A percentile compares a stretch with the other conserved stretches of the same genome.
phyloP scores from a whole-genome alignment of 2,329 filamentous ascomycete genomes.

The Colletotrichum destructivum region DNA sequence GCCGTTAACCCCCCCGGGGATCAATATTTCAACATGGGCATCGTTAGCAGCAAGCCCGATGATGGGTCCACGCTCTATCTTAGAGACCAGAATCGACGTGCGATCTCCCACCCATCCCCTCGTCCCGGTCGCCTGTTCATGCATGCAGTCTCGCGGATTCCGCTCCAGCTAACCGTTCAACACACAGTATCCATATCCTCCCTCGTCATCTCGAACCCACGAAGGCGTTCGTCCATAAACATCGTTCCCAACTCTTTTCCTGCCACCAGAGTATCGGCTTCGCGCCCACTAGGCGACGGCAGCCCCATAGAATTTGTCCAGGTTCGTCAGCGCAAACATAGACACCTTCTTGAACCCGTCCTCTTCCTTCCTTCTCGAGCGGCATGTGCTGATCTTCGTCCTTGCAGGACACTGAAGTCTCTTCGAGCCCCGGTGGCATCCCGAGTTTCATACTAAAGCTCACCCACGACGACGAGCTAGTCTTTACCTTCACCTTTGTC shows the following conservation, averaged over 20 bases:
- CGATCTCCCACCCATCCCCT: conserved; percentile 53
- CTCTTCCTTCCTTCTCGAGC: neutral
- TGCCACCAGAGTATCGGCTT: conserved; percentile 81
- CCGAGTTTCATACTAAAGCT: conserved; percentile 90
- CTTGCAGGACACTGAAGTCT: conserved; percentile 81
- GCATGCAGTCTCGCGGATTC: conserved; percentile 40
- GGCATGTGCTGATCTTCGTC: conserved; percentile 27
- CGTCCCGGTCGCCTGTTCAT: conserved; percentile 38
- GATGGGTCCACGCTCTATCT: conserved; percentile 86
- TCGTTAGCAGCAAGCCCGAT: conserved; percentile 89
- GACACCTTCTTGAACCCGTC: conserved; percentile 3
- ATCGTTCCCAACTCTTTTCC: conserved; percentile 91
- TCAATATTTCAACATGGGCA: conserved; percentile 80
- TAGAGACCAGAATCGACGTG: conserved; percentile 93
- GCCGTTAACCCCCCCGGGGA: conserved; percentile 33
- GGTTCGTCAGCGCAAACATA: conserved; percentile 66
- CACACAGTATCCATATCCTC: conserved; percentile 88
- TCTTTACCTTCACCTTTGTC: conserved; percentile 93
- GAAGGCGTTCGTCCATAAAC: conserved; percentile 82
- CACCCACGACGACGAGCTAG: conserved; percentile 90
- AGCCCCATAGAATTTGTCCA: conserved; percentile 91
- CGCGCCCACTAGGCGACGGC: conserved; percentile 80
- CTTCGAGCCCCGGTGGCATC: conserved; percentile 57
- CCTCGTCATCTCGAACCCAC: conserved; percentile 84
- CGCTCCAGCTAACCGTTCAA: conserved; percentile 42